Evolutionary conservation across 176 grass and related monocot species (phyloP), one percentile per base, ranked within the genome.

Genomic region (Rhynchospora breviuscula): DNA sequence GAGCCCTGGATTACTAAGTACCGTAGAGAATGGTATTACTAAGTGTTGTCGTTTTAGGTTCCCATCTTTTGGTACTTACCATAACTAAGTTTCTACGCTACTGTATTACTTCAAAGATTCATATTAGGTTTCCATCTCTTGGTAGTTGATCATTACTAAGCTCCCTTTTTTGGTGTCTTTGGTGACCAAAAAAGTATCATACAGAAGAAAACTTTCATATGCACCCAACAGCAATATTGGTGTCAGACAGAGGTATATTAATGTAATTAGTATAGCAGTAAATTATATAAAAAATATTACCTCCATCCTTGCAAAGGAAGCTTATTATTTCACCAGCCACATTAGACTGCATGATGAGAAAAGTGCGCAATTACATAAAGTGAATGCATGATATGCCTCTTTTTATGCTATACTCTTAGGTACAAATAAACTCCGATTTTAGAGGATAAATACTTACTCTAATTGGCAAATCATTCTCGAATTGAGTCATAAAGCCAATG

Each of bases 401-500:
- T 77, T 31, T 46, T 77, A 78, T 31, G 22, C 17, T 57, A 53
- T 56, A 56, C 48, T 22, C 2, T 73, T 4, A 74, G 19, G 46
- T 51, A 51, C 9, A 74, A 23, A 71, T 46, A 45, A 71, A 71
- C 3, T 4, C 45, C 45, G 21, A 17, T 43, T 8, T 48, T 22
- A 48, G 47, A 47, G 59, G 61, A 48, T 13, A 43, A 31, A 45
- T 78, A 86, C 84, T 79, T 65, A 89, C 88, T 79, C 70, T 86
- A 70, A 89, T 63, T 19, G 88, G 88, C 12, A 86, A 29, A 44
- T 84, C 84, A 86, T 78, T 89, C 29, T 52, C 53, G 81, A 83
- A 89, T 45, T 89, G 88, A 69, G 63, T 85, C 67, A 89, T 75
- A 58, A 83, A 89, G 15, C 88, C 88, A 86, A 89, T 86, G 18